Conservation (phyloP, 2,329 filamentous ascomycete genomes). For the Beauveria caledonica region DNA sequence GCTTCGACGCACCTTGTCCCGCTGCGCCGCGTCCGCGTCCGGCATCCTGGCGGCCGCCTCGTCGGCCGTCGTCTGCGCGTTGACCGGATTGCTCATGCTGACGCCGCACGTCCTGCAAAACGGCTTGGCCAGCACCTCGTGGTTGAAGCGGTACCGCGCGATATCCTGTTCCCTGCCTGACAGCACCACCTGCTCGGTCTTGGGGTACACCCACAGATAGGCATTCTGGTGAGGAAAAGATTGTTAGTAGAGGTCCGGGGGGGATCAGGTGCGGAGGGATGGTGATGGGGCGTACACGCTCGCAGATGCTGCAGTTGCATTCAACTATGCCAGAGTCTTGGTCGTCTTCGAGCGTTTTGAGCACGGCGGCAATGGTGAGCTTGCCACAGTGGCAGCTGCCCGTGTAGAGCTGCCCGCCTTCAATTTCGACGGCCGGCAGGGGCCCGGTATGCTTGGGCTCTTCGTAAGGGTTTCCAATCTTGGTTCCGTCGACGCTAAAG, state of each 20-base stretch:
- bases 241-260: background rate
- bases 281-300: slow-evolving; percentile 24
- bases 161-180: slow-evolving; percentile 32
- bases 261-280: too few relatives aligned
- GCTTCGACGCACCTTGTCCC: slow-evolving; percentile 18
- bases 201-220: slow-evolving; percentile 37
- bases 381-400: slow-evolving; percentile 48
- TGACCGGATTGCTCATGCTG: slow-evolving; percentile 26
- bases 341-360: slow-evolving; percentile 33
- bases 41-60: slow-evolving; percentile 8
- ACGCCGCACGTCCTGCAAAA: slow-evolving; percentile 44
- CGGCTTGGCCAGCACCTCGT: slow-evolving; percentile 26
- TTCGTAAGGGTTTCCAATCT: slow-evolving; percentile 25
- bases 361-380: slow-evolving; percentile 34
- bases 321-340: slow-evolving; percentile 25
- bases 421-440: slow-evolving; percentile 29
- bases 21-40: slow-evolving; percentile 27
- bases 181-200: slow-evolving; percentile 30
- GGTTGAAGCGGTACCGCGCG: slow-evolving; percentile 28
- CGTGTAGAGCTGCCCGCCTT: slow-evolving; percentile 33
- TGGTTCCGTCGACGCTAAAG: slow-evolving; percentile 32
- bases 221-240: slow-evolving; percentile 27
- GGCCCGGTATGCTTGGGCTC: slow-evolving; percentile 31
- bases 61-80: slow-evolving; percentile 18
- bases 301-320: slow-evolving; percentile 46